Evolutionary conservation across 352 stramenopile genomes (phyloP).

Genomic region (Globisporangium echinulatum): DNA sequence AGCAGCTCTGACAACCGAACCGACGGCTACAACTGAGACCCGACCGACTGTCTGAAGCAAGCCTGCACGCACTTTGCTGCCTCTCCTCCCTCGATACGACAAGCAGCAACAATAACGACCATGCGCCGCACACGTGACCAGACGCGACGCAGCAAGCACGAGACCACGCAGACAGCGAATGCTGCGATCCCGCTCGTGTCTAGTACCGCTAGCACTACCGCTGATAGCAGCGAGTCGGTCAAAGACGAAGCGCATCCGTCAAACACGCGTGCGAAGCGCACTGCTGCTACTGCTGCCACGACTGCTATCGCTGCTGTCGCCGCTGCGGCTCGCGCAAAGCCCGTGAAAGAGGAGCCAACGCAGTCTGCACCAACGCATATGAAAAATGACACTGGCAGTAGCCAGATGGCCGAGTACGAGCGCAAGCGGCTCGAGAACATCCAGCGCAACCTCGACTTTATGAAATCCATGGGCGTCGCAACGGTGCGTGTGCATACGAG

Average conservation of each 20-base stretch:
- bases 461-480: conserved; percentile 77
- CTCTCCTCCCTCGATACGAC: background rate
- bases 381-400: background rate
- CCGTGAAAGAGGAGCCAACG: conserved; percentile 9
- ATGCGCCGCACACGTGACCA: conserved; percentile 13
- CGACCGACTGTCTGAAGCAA: too few relatives aligned
- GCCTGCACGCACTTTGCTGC: too few relatives aligned
- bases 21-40: too few relatives aligned
- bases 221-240: too few relatives aligned
- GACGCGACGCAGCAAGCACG: conserved; percentile 8
- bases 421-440: conserved; percentile 80
- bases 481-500: conserved; percentile 20
- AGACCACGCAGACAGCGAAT: background rate
- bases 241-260: too few relatives aligned
- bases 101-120: background rate
- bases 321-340: conserved; percentile 1
- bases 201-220: too few relatives aligned
- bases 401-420: conserved; percentile 64
- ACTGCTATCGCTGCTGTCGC: background rate
- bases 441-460: conserved; percentile 77
- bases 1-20: too few relatives aligned
- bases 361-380: conserved; percentile 4
- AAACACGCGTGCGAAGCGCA: background rate
- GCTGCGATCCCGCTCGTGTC: background rate
- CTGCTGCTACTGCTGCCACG: background rate